Evolutionary conservation across 331 rosid genomes (phyloP), one percentile per base, ranked within the genome.

Genomic region (Malus hybrid): DNA sequence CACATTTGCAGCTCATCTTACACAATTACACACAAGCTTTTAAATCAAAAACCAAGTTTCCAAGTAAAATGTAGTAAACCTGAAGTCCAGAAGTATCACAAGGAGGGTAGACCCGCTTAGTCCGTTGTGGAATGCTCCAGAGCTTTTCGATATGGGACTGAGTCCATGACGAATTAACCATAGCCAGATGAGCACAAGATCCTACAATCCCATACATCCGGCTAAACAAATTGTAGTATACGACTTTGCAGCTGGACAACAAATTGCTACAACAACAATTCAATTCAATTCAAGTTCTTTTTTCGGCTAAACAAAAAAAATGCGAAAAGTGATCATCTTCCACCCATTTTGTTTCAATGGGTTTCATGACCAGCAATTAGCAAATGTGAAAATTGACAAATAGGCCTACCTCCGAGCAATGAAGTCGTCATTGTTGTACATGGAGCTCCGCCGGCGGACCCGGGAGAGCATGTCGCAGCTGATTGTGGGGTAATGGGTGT

Each of bases 91-190:
- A 89, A 75, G 97, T 92, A 82, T 92, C 96, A 80, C 97, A 94
- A 36, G 99, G 97, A 83, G 97, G 99, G 77, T 92, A 94, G 20
- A 94, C 97, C 67, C 91, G 87, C 89, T 86, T 92, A 39, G 83
- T 92, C 5, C 92, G 85, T 66, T 83, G 72, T 5, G 96, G 87
- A 77, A 92, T 81, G 77, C 81, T 86, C 99, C 99, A 90, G 55
- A 94, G 85, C 84, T 88, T 85, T 77, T 89, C 86, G 57, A 94
- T 92, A 65, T 94, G 97, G 42, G 92, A 84, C 77, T 80, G 85
- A 77, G 99, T 94, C 97, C 99, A 94, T 19, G 99, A 87, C 70
- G 99, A 94, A 86, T 92, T 94, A 50, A 94, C 99, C 99, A 92
- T 90, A 9, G 88, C 97, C 62, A 94, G 92, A 84, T 94, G 97